Evolutionary conservation across 1,284 basidiomycete genomes (phyloP), one percentile per base, ranked within the genome.

Genomic region (Paramarasmius palmivorus): DNA sequence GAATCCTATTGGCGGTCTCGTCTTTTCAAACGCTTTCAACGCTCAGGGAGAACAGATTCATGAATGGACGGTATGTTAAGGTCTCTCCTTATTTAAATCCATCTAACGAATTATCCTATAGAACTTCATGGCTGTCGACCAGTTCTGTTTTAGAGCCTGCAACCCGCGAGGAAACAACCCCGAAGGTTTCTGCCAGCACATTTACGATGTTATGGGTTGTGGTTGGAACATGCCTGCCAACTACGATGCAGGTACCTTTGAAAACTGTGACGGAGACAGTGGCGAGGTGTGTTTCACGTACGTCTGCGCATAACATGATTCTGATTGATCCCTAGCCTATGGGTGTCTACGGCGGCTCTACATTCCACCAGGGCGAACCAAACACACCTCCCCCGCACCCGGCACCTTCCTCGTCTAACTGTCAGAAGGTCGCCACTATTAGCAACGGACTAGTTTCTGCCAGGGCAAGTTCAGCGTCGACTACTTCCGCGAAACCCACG

Each of bases 101-200:
- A 17, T 52, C 42, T 26, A n/a, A 2, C 19, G 32, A 46, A 46
- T 23, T 23, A n/a, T 44, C 39, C 41, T 40, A 3, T 49, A 73
- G 69, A 84, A 84, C 66, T 86, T 84, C 63, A 72, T 88, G 50
- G 77, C 81, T 2, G 73, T 71, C 59, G 68, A 72, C 39, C 67
- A 81, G 59, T 92, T 91, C 71, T 92, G 89, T 69, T 80, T 93
- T 73, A 79, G 89, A 54, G 88, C 81, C 5, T 92, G 90, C 68
- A 82, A 78, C 12, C 52, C 52, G 53, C 76, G 77, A 40, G 86
- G 82, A 15, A 73, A 77, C 1, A 70, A 72, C 29, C 83, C 88
- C 7, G 76, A 84, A 0, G 69, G 68, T 0, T 75, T 81, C 63
- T 92, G 90, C 65, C 62, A 83, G 56, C 79, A 86, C 61, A 83